Conservation (phyloP, 1,284 basidiomycete genomes). For the Marasmius fiardii region DNA sequence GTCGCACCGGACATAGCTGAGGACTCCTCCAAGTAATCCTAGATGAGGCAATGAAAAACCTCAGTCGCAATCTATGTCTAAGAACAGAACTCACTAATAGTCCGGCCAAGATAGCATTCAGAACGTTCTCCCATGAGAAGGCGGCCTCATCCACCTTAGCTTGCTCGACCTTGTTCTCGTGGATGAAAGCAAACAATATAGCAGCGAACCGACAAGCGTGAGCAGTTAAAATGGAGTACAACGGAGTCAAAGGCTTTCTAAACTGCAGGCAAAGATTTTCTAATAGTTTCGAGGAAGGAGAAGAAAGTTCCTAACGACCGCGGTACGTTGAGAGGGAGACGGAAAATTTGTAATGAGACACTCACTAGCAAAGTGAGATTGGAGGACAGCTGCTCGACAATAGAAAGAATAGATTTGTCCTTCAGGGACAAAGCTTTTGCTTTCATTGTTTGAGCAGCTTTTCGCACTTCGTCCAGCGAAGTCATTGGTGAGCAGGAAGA, state of each 20-base stretch:
- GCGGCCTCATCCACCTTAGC: slow-evolving; percentile 14
- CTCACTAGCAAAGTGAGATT: slow-evolving; percentile 31
- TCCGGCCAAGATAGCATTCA: slow-evolving; percentile 37
- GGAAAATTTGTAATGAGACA: not conserved
- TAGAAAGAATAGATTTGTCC: slow-evolving; percentile 18
- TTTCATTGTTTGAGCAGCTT: slow-evolving; percentile 22
- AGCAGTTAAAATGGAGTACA: slow-evolving; percentile 31
- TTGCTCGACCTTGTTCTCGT: slow-evolving; percentile 22
- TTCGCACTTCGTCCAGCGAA: slow-evolving; percentile 17
- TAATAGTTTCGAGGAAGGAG: slow-evolving; percentile 24
- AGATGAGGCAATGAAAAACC: not conserved
- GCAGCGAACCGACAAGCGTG: slow-evolving; percentile 30
- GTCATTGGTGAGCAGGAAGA: not conserved
- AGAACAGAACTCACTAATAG: slow-evolving; percentile 24
- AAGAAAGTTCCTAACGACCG: slow-evolving; percentile 28
- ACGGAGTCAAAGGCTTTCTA: slow-evolving; percentile 29
- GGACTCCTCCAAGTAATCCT: slow-evolving; percentile 10
- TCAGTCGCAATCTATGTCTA: too few species aligned
- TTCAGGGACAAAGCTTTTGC: slow-evolving; percentile 15
- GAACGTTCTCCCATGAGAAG: slow-evolving; percentile 33
- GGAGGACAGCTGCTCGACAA: slow-evolving; percentile 25
- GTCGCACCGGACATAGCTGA: not conserved
- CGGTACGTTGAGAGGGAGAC: not conserved
- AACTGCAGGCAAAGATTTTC: slow-evolving; percentile 28
- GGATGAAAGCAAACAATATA: slow-evolving; percentile 28